A percentile compares a stretch with the other conserved stretches of the same genome.
phyloP scores from a whole-genome alignment of 805 yeast species.

The Saturnispora serradocipensis region DNA sequence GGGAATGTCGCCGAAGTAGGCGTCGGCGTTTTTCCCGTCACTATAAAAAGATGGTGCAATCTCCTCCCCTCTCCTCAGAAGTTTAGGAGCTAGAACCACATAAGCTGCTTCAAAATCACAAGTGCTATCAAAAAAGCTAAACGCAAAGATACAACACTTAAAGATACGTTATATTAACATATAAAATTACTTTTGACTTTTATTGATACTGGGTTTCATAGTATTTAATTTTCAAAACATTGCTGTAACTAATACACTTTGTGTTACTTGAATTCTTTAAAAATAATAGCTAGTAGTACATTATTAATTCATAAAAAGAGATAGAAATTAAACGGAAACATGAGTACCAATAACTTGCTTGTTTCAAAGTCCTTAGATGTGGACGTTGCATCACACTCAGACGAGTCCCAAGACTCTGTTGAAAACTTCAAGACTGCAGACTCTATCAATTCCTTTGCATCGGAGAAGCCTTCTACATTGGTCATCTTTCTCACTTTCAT shows the following conservation, averaged over 20 bases:
- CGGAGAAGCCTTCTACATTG: slow-evolving; percentile 48
- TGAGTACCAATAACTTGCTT: neutral
- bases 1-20: neutral
- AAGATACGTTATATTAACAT: too few relatives aligned
- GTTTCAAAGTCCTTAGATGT: neutral
- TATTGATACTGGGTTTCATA: neutral
- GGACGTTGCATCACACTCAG: slow-evolving; percentile 3
- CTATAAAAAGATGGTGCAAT: neutral
- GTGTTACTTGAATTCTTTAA: neutral
- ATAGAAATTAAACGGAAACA: neutral
- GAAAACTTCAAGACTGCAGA: slow-evolving; percentile 4
- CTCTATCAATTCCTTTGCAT: slow-evolving; percentile 28
- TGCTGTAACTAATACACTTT: neutral
- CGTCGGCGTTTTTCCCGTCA: neutral
- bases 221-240: neutral
- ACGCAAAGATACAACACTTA: neutral
- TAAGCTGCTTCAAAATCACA: neutral
- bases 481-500: slow-evolving; percentile 63
- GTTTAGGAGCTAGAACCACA: neutral
- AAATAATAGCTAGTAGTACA: neutral
- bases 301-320: neutral
- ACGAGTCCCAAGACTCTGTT: neutral
- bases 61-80: neutral
- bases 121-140: neutral
- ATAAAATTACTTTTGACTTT: neutral